A percentile compares a stretch with the other conserved stretches of the same genome.
These are phyloP conservation scores for Phytophthora pistaciae DNA, from an alignment of 352 stramenopile genomes.

Conservation along the genomic window DNA sequence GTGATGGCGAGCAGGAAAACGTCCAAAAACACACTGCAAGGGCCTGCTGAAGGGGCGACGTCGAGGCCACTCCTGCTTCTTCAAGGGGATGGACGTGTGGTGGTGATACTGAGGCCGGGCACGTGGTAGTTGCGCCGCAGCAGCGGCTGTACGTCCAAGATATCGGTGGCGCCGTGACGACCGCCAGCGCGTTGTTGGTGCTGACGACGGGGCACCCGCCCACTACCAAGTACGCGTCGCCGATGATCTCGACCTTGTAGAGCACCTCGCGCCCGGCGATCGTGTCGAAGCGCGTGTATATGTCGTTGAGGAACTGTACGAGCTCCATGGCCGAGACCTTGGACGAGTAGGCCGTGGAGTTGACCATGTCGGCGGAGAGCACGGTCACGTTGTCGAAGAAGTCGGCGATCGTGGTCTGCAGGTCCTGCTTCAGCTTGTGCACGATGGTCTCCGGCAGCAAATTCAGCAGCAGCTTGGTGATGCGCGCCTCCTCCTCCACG, in stretches of 20 bases:
- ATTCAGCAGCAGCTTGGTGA: slow-evolving; percentile 83
- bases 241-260: slow-evolving; percentile 93
- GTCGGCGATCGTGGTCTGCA: slow-evolving; percentile 80
- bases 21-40: no score
- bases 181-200: slow-evolving; percentile 69
- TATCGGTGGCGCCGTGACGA: slow-evolving; percentile 79
- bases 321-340: slow-evolving; percentile 87
- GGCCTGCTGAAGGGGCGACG: no score
- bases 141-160: slow-evolving; percentile 68
- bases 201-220: slow-evolving; percentile 71
- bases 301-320: slow-evolving; percentile 89
- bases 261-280: slow-evolving; percentile 87
- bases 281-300: slow-evolving; percentile 91
- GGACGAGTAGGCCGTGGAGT: slow-evolving; percentile 86
- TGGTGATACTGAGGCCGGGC: slow-evolving; percentile 74
- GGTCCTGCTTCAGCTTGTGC: slow-evolving; percentile 85
- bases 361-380: slow-evolving; percentile 89
- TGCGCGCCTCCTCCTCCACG: slow-evolving; percentile 81
- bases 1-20: no score
- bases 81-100: no score
- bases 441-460: slow-evolving; percentile 87
- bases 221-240: slow-evolving; percentile 89
- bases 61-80: no score
- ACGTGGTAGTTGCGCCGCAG: slow-evolving; percentile 79
- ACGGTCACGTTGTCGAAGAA: slow-evolving; percentile 89